phyloP scores from a whole-genome alignment of 352 stramenopile genomes.

The Phytophthora chlamydospora region DNA sequence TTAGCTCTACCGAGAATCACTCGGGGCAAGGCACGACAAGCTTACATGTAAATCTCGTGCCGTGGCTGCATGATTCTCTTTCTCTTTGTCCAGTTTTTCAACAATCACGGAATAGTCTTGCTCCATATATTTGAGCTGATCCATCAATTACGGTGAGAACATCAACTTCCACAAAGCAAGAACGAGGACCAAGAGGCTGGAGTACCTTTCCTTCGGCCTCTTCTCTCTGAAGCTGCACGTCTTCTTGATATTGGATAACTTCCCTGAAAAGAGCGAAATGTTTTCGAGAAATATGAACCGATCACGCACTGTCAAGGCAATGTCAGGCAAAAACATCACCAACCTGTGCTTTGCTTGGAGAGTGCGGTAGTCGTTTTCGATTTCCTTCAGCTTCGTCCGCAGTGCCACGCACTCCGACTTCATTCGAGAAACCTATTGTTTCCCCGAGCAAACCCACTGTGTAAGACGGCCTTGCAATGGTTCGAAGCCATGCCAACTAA shows the following conservation, averaged over 20 bases:
- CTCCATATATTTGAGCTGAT: slow-evolving; percentile 74
- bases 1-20: neutral
- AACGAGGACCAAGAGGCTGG: neutral
- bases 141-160: neutral
- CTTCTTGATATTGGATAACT: slow-evolving; percentile 71
- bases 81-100: slow-evolving; percentile 73
- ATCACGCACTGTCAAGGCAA: neutral
- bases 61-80: slow-evolving; percentile 46
- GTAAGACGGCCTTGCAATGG: too few relatives aligned
- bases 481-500: too few relatives aligned
- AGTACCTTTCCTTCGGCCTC: slow-evolving; percentile 68
- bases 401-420: slow-evolving; percentile 71
- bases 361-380: slow-evolving; percentile 75
- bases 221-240: slow-evolving; percentile 70
- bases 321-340: neutral
- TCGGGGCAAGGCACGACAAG: neutral
- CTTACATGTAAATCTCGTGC: slow-evolving; percentile 60
- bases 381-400: slow-evolving; percentile 77
- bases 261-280: slow-evolving; percentile 31
- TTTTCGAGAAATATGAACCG: neutral
- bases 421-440: slow-evolving; percentile 55
- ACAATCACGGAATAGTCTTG: slow-evolving; percentile 55
- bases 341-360: slow-evolving; percentile 80
- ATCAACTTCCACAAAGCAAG: neutral
- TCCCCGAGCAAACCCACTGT: too few relatives aligned